Percentiles rank a stretch among this genome's conserved stretches.
These are phyloP conservation scores for Starmerella geochares DNA, from an alignment of 805 yeast species.

Conservation along the genomic window DNA sequence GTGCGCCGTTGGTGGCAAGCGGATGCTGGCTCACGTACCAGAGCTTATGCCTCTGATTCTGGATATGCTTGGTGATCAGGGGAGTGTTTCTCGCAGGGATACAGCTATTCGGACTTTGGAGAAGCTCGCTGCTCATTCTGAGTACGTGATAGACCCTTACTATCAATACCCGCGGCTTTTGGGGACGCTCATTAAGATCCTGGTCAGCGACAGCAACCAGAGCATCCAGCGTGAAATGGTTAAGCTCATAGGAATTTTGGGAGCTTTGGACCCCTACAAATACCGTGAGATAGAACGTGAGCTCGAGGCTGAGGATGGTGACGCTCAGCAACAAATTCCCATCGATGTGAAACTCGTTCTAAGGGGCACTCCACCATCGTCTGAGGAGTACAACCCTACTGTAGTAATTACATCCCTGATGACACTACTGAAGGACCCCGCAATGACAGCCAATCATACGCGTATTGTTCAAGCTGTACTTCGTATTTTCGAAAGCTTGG, in stretches of 20 bases:
- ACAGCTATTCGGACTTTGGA: conserved; percentile 84
- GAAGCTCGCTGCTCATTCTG: conserved; percentile 79
- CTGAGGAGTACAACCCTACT: conserved; percentile 87
- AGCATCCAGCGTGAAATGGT: conserved; percentile 79
- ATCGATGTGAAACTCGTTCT: conserved; percentile 80
- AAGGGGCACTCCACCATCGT: conserved; percentile 87
- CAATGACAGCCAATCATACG: conserved; percentile 76
- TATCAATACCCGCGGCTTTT: conserved; percentile 83
- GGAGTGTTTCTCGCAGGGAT: conserved; percentile 75
- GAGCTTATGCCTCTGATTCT: conserved; percentile 78
- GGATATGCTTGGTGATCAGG: conserved; percentile 84
- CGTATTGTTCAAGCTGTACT: conserved; percentile 90
- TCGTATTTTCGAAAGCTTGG: conserved; percentile 80
- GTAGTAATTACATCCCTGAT: conserved; percentile 80
- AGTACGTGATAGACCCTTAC: conserved; percentile 89
- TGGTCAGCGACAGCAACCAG: conserved; percentile 64
- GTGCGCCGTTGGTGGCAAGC: conserved; percentile 80
- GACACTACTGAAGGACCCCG: conserved; percentile 74
- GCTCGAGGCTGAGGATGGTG: conserved; percentile 34
- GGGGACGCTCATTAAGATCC: conserved; percentile 67
- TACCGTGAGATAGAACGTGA: conserved; percentile 81
- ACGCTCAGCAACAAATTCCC: conserved; percentile 77
- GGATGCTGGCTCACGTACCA: conserved; percentile 58
- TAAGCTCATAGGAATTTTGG: conserved; percentile 78
- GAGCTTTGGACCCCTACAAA: conserved; percentile 94